Conservation (phyloP, 2,329 filamentous ascomycete genomes). For the Westerdykella sp. region DNA sequence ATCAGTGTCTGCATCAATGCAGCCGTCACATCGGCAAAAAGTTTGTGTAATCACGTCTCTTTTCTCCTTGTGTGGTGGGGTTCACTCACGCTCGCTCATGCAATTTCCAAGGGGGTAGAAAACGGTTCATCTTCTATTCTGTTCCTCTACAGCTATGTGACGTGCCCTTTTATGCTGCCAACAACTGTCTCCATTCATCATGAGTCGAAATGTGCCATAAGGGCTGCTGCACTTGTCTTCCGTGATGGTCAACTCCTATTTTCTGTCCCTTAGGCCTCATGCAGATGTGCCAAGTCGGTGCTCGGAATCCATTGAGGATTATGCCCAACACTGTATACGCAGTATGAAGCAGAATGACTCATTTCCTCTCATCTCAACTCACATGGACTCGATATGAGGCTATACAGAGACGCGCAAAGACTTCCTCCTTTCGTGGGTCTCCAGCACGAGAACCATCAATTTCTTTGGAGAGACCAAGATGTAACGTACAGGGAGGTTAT, state of each 20-base stretch:
- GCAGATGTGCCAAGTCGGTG: not conserved
- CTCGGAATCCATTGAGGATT: too few species aligned
- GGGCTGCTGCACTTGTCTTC: not conserved
- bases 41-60: not conserved
- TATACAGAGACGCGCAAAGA: too few species aligned
- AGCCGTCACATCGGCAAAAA: constrained; percentile 1
- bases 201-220: not conserved
- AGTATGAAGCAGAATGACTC: not conserved
- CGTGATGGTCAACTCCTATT: not conserved
- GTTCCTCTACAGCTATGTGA: not conserved
- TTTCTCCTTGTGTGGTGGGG: not conserved
- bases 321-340: not conserved
- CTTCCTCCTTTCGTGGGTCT: too few species aligned
- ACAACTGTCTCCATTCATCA: not conserved
- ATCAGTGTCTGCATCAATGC: not conserved
- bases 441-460: too few species aligned
- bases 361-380: not conserved
- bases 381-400: not conserved
- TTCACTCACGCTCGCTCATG: not conserved
- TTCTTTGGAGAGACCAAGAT: too few species aligned
- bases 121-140: not conserved
- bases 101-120: not conserved
- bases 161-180: not conserved
- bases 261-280: not conserved
- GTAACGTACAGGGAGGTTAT: too few species aligned